Base-by-base conservation (phyloP, 257 asterid genomes). In the Fraxinus americana region DNA sequence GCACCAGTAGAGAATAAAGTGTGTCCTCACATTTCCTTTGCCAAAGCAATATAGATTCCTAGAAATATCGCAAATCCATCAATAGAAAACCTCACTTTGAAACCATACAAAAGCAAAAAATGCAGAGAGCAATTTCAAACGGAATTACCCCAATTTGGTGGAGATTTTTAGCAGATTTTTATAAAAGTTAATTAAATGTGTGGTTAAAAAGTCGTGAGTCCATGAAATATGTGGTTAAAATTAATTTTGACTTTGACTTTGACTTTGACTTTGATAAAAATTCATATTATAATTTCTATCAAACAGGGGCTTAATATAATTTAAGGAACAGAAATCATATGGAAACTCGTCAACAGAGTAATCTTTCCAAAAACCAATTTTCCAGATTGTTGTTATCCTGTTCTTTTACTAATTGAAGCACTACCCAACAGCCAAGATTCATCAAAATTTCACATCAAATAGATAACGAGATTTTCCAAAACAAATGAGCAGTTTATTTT, bases 1-100 rank as follows among this genome's bases (percentile, higher is more conserved):
- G 92, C 75, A 92, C 95, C 52, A 96, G 91, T 72, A 96, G 84
- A 73, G 98, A 92, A 84, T 92, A 90, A 63, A 96, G 94, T 13
- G 97, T 89, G 79, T 96, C 98, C 91, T 96, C 99, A 14, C 99
- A 92, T 81, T 90, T 96, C 74, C 99, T 90, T 86, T 96, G 99
- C 78, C 93, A 89, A 77, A 88, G 82, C 78, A 92, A 71, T 80
- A 96, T 79, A 70, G 98, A 90, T 13, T 96, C 98, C 99, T 95
- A n/a, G 91, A 85, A 78, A 81, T 71, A 68, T 65, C 23, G 29
- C 52, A 75, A 71, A 81, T 23, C 30, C 79, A 41, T 52, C 77
- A 74, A 77, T 65, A 61, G 57, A 79, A n/a, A 69, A 36, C 57
- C 43, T 21, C 67, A 43, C 61, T 39, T 67, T 30, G 35, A 63